A percentile compares a stretch with the other conserved stretches of the same genome.
Evolutionary conservation across 164 flowering plant species (phyloP).

Genomic region (Aristolochia californica): DNA sequence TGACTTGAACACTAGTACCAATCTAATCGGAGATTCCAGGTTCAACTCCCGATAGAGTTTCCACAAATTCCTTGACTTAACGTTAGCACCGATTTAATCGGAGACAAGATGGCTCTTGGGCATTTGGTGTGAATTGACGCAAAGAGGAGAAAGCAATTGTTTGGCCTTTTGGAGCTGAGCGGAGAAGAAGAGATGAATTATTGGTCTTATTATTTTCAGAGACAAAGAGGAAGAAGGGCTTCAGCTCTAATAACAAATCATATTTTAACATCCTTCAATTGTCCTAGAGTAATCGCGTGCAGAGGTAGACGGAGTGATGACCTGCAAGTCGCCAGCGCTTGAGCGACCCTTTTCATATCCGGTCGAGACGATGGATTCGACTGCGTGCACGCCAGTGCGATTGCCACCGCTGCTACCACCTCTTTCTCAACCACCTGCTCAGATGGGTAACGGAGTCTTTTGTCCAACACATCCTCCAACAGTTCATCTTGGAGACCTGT

Average conservation of each 20-base stretch:
- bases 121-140: no score
- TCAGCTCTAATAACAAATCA: not conserved
- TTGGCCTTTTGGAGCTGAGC: no score
- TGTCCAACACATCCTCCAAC: constrained; percentile 1
- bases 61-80: no score
- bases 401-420: not conserved
- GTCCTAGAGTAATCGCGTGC: not conserved
- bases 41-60: no score
- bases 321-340: not conserved
- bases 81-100: no score
- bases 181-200: no score
- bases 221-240: no score
- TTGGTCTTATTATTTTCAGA: no score
- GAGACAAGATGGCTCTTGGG: no score
- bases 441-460: not conserved
- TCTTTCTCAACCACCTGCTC: not conserved
- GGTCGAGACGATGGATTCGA: constrained; percentile 1
- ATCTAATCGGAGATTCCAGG: no score
- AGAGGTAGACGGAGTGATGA: not conserved
- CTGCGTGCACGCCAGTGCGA: not conserved
- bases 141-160: no score
- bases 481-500: not conserved
- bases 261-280: not conserved
- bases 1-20: no score
- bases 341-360: not conserved